Base-by-base conservation (phyloP, 2,329 filamentous ascomycete species). In the Calonectria honghensis region DNA sequence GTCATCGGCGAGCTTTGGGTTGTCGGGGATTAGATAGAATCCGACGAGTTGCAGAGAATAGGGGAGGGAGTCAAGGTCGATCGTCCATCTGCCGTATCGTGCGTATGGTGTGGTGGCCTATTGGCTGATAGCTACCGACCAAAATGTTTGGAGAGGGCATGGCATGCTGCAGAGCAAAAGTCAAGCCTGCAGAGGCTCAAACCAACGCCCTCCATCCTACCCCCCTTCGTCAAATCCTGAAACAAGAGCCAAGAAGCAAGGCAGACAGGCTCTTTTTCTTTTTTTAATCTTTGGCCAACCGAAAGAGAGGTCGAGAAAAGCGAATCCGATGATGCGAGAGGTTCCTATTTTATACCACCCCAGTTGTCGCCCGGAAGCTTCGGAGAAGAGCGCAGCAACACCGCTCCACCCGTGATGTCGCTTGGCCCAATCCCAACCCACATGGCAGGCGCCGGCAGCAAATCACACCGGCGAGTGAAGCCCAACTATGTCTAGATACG, bases 291-390 rank as follows among this genome's bases (percentile, higher is more conserved):
- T n/a, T 45, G 16, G 6, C 41, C 39, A 6, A 20, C 18, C 3
- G 20, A n/a, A 48, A 2, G 3, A 48, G 41, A n/a, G 9, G 39
- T 10, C 13, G 16, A n/a, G 20, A 6, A 48, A 48, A 48, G 45
- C 45, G 45, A 48, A 48, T 6, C 45, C 45, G 45, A 48, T 48
- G 45, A 45, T n/a, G 41, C 18, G 41, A 45, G 41, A 18, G 41
- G 41, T 18, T 18, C 41, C 18, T 45, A 7, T 39, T 61, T 37
- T 61, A 61, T 35, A 57, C 27, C 51, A 54, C 7, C 7, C 20
- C 24, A 24, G 32, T 35, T 16, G 9, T 24, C 14, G 27, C 16
- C 75, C 78, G 78, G 78, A 80, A 76, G 72, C 72, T 61, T 75
- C 78, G 78, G 78, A 63, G 61, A 61, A 59, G 24, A 54, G 1